Percentiles rank a stretch among this genome's conserved stretches.
These are phyloP conservation scores for Mycena floridula DNA, from an alignment of 768 basidiomycete species.

Conservation along the genomic window DNA sequence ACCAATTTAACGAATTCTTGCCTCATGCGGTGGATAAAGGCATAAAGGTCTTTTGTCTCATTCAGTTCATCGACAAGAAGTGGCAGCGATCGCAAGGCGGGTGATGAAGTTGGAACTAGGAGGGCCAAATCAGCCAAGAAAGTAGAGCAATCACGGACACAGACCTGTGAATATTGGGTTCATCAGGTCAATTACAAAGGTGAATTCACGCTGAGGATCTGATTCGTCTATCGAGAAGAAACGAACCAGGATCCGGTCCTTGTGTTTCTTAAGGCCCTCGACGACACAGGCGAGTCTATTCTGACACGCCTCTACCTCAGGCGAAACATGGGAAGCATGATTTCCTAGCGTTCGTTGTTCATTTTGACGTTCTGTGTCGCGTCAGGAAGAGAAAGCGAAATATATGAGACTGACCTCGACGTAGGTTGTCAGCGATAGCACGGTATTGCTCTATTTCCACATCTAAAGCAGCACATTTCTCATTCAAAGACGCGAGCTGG, in stretches of 20 bases:
- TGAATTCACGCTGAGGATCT: conserved; percentile 58
- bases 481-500: conserved; percentile 58
- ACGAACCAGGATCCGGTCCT: conserved; percentile 65
- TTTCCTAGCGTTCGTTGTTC: conserved; percentile 52
- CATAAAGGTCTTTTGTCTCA: conserved; percentile 59
- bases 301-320: conserved; percentile 56
- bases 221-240: conserved; percentile 60
- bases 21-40: conserved; percentile 66
- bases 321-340: conserved; percentile 44
- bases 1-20: conserved; percentile 31
- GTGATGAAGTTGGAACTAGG: conserved; percentile 76
- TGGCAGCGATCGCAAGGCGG: conserved; percentile 58
- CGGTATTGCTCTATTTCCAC: conserved; percentile 71
- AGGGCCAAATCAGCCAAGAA: background rate
- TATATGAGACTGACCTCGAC: conserved; percentile 41
- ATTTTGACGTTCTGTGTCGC: conserved; percentile 51
- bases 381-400: background rate
- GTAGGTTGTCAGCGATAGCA: conserved; percentile 51
- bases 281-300: conserved; percentile 53
- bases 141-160: conserved; percentile 11
- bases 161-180: conserved; percentile 58
- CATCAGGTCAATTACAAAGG: conserved; percentile 72
- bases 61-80: conserved; percentile 69
- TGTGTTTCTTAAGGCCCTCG: conserved; percentile 79
- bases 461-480: conserved; percentile 53